Base-by-base conservation (phyloP, 192 early-diverging fungal genomes). In the Dimargaris cristalligena region DNA sequence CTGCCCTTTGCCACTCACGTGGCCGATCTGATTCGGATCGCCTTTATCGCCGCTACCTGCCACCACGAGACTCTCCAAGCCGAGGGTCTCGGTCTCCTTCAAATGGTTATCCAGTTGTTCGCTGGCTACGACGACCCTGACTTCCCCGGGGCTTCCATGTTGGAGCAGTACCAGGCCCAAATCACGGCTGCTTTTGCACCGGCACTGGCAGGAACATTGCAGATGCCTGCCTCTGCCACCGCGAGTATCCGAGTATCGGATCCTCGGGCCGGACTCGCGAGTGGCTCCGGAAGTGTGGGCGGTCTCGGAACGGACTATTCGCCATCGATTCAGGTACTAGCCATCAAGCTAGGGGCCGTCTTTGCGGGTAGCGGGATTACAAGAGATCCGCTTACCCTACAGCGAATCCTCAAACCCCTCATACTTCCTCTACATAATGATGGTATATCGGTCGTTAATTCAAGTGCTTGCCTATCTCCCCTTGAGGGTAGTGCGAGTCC, bases 91-190 rank as follows among this genome's bases (percentile, higher is more conserved):
- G 63, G 65, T 11, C 67, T 99, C 23, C 67, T 99, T 35, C 78
- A 86, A 59, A 82, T 84, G 23, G 63, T 97, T 2, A 76, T 96
- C 30, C 80, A 81, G 60, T 71, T 75, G 68, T 96, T 89, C 68
- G 60, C 79, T 16, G 57, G 65, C 13, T 83, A 87, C 0, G 72
- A 74, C n/a, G 96, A 99, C 73, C 92, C 96, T 2, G 92, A 92
- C 46, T 80, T 85, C 56, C 84, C 83, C 18, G 92, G 82, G 41
- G 80, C 86, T 48, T 74, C 84, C 0, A 65, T 97, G 0, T 73
- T 99, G 52, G 86, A 85, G 58, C 91, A 96, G 58, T 96, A 94
- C 68, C 87, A 92, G 67, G 91, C 93, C 0, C 94, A 97, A 65
- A 87, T 99, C 48, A 83, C 78, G 30, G 84, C 95, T 1, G 90